Percentiles rank a stretch among this genome's conserved stretches.
Evolutionary conservation across 495 filamentous ascomycete genomes (phyloP).

Genomic region (Penicillium flavigenum): DNA sequence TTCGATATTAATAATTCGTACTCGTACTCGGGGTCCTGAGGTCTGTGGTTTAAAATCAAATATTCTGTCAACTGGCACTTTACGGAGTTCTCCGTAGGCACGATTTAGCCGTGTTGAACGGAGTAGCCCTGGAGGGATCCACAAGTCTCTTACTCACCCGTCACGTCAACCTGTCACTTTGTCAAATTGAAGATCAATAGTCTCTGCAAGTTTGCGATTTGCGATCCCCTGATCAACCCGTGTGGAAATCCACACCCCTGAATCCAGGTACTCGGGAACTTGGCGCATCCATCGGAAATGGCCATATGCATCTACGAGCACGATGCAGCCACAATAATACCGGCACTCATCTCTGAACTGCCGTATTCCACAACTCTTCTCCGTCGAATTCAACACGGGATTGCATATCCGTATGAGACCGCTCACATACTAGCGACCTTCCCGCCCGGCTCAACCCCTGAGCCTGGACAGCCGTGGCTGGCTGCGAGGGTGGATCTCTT

Average conservation of each 20-base stretch:
- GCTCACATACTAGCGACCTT: constrained; percentile 49
- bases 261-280: constrained; percentile 17
- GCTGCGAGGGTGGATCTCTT: constrained; percentile 60
- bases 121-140: not conserved
- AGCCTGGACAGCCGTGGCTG: constrained; percentile 37
- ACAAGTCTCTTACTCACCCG: constrained; percentile 3
- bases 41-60: too few species aligned
- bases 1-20: too few species aligned
- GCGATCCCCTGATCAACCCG: too few species aligned
- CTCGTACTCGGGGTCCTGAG: too few species aligned
- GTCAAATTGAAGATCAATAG: constrained; percentile 8
- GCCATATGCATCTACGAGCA: constrained; percentile 34
- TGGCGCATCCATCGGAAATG: not conserved
- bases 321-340: constrained; percentile 40
- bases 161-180: constrained; percentile 21
- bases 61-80: too few species aligned
- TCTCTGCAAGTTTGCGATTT: not conserved
- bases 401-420: constrained; percentile 36
- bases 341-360: constrained; percentile 47
- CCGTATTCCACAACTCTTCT: constrained; percentile 57
- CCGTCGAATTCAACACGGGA: constrained; percentile 56
- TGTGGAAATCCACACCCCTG: not conserved
- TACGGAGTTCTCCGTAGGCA: too few species aligned
- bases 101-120: too few species aligned
- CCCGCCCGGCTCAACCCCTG: constrained; percentile 19